phyloP scores from a whole-genome alignment of 1,139 yeast species.

The Sporopachydermia cereana region DNA sequence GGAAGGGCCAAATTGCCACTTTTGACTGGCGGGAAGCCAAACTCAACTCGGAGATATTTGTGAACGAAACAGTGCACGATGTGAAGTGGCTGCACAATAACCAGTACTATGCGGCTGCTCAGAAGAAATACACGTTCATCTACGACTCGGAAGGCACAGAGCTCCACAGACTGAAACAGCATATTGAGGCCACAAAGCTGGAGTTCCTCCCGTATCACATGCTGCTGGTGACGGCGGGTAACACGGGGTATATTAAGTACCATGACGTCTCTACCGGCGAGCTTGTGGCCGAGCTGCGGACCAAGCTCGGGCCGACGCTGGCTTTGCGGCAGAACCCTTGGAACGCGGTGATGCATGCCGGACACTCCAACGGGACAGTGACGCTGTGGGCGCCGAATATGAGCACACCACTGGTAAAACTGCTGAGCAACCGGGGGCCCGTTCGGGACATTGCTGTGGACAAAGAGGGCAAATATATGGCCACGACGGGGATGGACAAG shows the following conservation, averaged over 20 bases:
- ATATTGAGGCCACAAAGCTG: constrained; percentile 69
- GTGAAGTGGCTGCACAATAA: constrained; percentile 87
- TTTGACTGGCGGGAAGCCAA: constrained; percentile 92
- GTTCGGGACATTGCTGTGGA: constrained; percentile 77
- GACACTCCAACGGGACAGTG: constrained; percentile 89
- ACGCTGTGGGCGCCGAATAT: constrained; percentile 89
- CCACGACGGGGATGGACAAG: constrained; percentile 81
- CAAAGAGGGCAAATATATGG: constrained; percentile 92
- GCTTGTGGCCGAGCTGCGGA: constrained; percentile 69
- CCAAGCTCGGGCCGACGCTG: constrained; percentile 84
- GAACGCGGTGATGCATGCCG: constrained; percentile 91
- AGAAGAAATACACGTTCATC: constrained; percentile 84
- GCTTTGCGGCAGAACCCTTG: constrained; percentile 87
- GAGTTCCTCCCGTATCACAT: constrained; percentile 92
- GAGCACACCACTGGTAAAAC: constrained; percentile 74
- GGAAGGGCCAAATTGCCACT: constrained; percentile 89
- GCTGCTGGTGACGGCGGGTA: constrained; percentile 76
- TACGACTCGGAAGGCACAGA: constrained; percentile 89
- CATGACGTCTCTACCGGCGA: constrained; percentile 94
- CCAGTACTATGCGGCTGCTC: constrained; percentile 94
- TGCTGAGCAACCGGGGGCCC: constrained; percentile 78
- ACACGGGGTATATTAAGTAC: constrained; percentile 77
- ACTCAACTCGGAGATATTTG: constrained; percentile 67
- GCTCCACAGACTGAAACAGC: constrained; percentile 83
- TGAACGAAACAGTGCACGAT: constrained; percentile 83